These are phyloP conservation scores for Metschnikowia kunwiensis DNA, from an alignment of 805 yeast species.

Conservation along the genomic window DNA sequence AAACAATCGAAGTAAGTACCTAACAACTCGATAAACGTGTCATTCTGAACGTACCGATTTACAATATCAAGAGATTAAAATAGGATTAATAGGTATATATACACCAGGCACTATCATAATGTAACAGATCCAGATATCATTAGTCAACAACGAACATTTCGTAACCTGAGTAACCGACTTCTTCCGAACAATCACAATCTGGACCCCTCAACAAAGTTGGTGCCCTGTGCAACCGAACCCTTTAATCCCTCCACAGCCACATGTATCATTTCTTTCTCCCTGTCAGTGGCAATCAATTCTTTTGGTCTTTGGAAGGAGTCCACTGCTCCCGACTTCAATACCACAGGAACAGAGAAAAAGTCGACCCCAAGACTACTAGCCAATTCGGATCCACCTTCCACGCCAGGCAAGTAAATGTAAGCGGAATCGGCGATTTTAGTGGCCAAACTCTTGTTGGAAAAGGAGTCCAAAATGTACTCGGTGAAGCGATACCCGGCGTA, in stretches of 20 bases:
- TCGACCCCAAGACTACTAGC: slow-evolving; percentile 36
- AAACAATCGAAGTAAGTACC: too few species aligned
- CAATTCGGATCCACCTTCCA: slow-evolving; percentile 46
- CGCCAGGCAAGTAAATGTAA: slow-evolving; percentile 52
- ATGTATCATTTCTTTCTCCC: slow-evolving; percentile 32
- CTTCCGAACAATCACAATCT: slow-evolving; percentile 31
- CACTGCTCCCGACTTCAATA: slow-evolving; percentile 36
- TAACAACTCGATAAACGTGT: too few species aligned
- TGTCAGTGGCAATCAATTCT: slow-evolving; percentile 27
- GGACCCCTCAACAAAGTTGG: slow-evolving; percentile 37
- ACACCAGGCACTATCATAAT: too few species aligned
- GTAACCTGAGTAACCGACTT: too few species aligned
- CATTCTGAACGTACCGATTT: too few species aligned
- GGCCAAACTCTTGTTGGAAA: slow-evolving; percentile 1
- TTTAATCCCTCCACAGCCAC: slow-evolving; percentile 40
- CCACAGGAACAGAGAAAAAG: slow-evolving; percentile 50
- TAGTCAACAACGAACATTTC: too few species aligned
- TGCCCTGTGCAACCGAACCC: slow-evolving; percentile 40
- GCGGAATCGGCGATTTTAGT: slow-evolving; percentile 42
- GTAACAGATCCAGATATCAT: too few species aligned
- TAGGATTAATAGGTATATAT: not conserved
- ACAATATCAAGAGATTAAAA: not conserved
- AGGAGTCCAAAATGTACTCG: slow-evolving; percentile 16
- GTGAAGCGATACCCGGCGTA: slow-evolving; percentile 23
- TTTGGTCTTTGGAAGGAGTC: slow-evolving; percentile 37